A percentile compares a stretch with the other conserved stretches of the same genome.
phyloP scores from a whole-genome alignment of 352 stramenopile genomes.

The Peronospora belbahrii region DNA sequence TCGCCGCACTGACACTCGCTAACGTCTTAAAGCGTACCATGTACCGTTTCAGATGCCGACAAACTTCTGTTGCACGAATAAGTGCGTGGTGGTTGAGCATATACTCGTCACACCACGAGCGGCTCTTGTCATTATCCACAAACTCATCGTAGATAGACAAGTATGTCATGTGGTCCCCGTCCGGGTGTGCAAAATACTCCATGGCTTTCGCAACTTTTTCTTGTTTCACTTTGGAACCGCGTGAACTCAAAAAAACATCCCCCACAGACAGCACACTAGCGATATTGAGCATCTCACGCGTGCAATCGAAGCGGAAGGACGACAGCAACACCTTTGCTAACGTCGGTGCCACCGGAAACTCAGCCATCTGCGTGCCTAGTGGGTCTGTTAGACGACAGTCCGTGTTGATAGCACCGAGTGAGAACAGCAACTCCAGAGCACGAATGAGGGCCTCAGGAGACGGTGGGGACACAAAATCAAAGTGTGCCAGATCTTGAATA shows the following conservation, averaged over 20 bases:
- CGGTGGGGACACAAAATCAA: slow-evolving; percentile 76
- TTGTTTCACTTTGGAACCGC: slow-evolving; percentile 58
- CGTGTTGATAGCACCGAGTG: slow-evolving; percentile 53
- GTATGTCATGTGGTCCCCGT: slow-evolving; percentile 69
- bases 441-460: slow-evolving; percentile 64
- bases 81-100: slow-evolving; percentile 54
- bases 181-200: slow-evolving; percentile 52
- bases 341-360: slow-evolving; percentile 95
- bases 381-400: slow-evolving; percentile 54
- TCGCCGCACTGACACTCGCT: background rate
- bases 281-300: slow-evolving; percentile 91
- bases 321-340: slow-evolving; percentile 61
- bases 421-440: slow-evolving; percentile 62
- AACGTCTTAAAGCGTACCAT: slow-evolving; percentile 43
- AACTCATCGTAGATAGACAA: slow-evolving; percentile 69
- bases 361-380: slow-evolving; percentile 91
- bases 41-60: slow-evolving; percentile 58
- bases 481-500: slow-evolving; percentile 79
- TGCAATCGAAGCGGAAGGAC: slow-evolving; percentile 77
- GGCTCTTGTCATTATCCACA: slow-evolving; percentile 47
- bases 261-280: slow-evolving; percentile 94
- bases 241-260: slow-evolving; percentile 59
- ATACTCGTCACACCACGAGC: slow-evolving; percentile 71
- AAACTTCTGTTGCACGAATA: slow-evolving; percentile 54
- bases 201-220: slow-evolving; percentile 60